Base-by-base conservation (phyloP, 2,329 filamentous ascomycete genomes). In the Lojkania enalia region DNA sequence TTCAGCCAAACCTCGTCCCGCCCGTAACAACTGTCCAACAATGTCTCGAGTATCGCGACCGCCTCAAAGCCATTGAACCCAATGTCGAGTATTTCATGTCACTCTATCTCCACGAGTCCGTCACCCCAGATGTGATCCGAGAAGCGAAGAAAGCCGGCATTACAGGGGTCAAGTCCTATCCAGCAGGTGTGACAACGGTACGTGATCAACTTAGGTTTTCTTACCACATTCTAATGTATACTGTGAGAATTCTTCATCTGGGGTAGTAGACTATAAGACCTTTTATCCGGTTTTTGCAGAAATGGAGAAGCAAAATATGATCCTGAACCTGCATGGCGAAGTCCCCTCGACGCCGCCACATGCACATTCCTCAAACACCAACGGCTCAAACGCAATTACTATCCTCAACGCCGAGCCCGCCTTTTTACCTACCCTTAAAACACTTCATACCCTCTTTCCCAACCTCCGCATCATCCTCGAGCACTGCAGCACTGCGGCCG, bases 251-350 rank as follows among this genome's bases (percentile, higher is more conserved):
- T 83, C 80, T 3, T 75, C 76, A 25, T 82, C 80, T 19, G 88
- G 88, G 11, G 87, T 91, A 18, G 74, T 86, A 13, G 80, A 83
- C 44, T 82, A 88, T 60, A 82, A 84, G 48, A 72, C 77, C 21
- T 92, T 89, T 72, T 87, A 87, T 64, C 81, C 83, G 5, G 87
- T 92, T 12, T 95, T 97, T 64, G 81, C 79, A n/a, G 87, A 88
- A 54, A 96, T 97, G 91, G 87, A 96, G 66, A 74, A 84, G 48
- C 82, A 90, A 55, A 84, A 85, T 55, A 77, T 96, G 65, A 80
- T 95, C n/a, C 78, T 95, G 31, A 96, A 96, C 72, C 76, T 97
- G n/a, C 91, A 97, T 67, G 92, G 91, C 54, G 92, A 96, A 72
- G 82, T 86, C n/a, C 85, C 84, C 0, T 77, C 78, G 1, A 75